Evolutionary conservation across 2,329 filamentous ascomycete species (phyloP).

Genomic region (Plectosphaerella cucumerina): DNA sequence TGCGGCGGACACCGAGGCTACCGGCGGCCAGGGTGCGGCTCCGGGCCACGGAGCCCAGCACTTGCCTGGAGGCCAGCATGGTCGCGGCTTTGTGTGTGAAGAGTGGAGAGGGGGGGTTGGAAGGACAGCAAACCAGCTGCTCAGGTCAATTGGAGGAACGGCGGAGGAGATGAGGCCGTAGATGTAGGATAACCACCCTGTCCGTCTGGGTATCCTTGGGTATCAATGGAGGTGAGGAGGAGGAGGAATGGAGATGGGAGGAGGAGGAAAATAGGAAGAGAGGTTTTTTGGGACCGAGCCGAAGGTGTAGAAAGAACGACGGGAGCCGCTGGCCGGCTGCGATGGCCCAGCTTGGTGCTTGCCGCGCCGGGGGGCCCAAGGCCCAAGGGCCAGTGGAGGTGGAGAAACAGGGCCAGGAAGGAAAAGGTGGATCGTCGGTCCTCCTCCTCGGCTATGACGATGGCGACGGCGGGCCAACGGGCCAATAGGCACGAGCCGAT

Average conservation of each 20-base stretch:
- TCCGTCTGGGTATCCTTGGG: constrained; percentile 3
- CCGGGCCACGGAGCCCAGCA: constrained; percentile 62
- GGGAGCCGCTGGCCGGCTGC: neutral
- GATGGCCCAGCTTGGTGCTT: constrained; percentile 2
- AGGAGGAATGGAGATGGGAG: constrained; percentile 21
- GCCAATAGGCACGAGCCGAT: constrained; percentile 9
- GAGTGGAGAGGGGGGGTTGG: constrained; percentile 8
- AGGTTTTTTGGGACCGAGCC: constrained; percentile 17
- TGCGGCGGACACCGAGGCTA: constrained; percentile 61
- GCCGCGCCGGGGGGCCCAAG: constrained; percentile 1
- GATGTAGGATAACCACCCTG: constrained; percentile 9
- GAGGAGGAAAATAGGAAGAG: constrained; percentile 20
- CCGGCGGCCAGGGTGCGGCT: constrained; percentile 49
- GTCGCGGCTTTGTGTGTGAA: constrained; percentile 34
- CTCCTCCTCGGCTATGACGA: constrained; percentile 14
- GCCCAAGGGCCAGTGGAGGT: neutral
- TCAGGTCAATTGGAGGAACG: constrained; percentile 24
- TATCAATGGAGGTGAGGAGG: constrained; percentile 6
- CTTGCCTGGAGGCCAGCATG: constrained; percentile 70
- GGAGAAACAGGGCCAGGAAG: constrained; percentile 7
- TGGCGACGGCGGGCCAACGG: constrained; percentile 11
- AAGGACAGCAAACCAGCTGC: constrained; percentile 9
- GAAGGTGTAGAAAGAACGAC: constrained; percentile 10
- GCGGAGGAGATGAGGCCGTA: constrained; percentile 5
- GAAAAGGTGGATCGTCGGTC: constrained; percentile 6